Percentiles rank a stretch among this genome's conserved stretches.
Conservation (phyloP, 2,329 filamentous ascomycete genomes). For the Penicillium capsulatum region DNA sequence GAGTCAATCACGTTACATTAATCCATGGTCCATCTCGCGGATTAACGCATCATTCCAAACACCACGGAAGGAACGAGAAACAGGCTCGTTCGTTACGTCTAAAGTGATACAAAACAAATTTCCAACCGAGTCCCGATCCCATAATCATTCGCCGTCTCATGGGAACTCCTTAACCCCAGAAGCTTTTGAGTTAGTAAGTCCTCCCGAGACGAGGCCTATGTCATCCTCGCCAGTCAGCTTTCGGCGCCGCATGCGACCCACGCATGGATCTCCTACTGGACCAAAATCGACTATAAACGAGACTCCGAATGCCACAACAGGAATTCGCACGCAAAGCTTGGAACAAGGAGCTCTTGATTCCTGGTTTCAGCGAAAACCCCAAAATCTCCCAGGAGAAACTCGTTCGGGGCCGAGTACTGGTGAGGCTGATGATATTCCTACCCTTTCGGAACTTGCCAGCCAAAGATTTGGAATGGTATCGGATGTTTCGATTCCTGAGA, state of each 20-base stretch:
- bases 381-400: conserved; percentile 6
- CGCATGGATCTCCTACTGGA: background rate
- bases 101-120: too few relatives aligned
- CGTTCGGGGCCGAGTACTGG: background rate
- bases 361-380: conserved; percentile 19
- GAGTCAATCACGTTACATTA: conserved; percentile 4
- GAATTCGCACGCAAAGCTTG: too few relatives aligned
- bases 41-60: conserved; percentile 15
- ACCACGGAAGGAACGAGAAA: conserved; percentile 1
- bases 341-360: conserved; percentile 23
- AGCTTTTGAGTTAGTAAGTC: conserved; percentile 3
- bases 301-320: conserved; percentile 21
- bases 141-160: too few relatives aligned
- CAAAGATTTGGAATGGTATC: conserved; percentile 8
- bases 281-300: conserved; percentile 13
- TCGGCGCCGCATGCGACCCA: background rate
- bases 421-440: conserved; percentile 1
- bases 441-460: conserved; percentile 17
- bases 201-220: conserved; percentile 1
- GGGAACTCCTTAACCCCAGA: background rate
- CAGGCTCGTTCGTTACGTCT: too few relatives aligned
- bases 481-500: too few relatives aligned
- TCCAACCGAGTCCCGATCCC: too few relatives aligned
- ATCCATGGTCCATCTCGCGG: conserved; percentile 16
- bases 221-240: conserved; percentile 10